Base-by-base conservation (phyloP, 352 stramenopile species). In the Thalassiosira delicatula region DNA sequence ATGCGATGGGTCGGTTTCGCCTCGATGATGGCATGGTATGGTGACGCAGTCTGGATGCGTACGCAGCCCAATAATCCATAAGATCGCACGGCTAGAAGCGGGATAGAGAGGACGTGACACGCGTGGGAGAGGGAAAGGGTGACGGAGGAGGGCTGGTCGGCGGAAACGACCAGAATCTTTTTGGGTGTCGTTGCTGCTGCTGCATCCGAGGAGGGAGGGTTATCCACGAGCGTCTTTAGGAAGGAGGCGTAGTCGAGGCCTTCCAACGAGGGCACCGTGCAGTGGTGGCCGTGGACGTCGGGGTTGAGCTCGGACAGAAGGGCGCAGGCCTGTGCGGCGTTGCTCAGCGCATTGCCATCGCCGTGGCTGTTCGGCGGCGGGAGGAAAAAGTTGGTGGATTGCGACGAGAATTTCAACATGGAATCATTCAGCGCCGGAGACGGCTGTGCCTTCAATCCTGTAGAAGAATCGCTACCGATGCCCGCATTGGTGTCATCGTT, bases 231-330 rank as follows among this genome's bases (percentile, higher is more conserved):
- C 9, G 61, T 37, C n/a, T 67, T 19, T 60, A 86, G 25, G 27
- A 83, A 53, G 0, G 71, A 25, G 56, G 35, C 42, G 46, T 75
- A 85, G 67, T 88, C 51, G 11, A 77, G n/a, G 27, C n/a, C 32
- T 35, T 77, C 62, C 25, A 87, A 74, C 0, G 76, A 87, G 27
- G 81, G 71, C 1, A 87, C 73, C 3, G 72, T 65, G 25, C 66
- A 54, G 53, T 82, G 89, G 32, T 70, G 75, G 37, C 89, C 91
- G 2, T 14, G n/a, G 0, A 94, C 90, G 53, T 99, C 97, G 5
- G 91, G 75, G 90, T 99, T 99, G 87, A 99, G 95, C 90, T 99
- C 97, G 11, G 94, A 86, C 35, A 99, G 87, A 33, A 96, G 81
- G 60, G 97, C 81, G 49, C 53, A 81, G 5, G 86, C 76, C 19